phyloP scores from a whole-genome alignment of 75 land plant species.

The Picea glauca region DNA sequence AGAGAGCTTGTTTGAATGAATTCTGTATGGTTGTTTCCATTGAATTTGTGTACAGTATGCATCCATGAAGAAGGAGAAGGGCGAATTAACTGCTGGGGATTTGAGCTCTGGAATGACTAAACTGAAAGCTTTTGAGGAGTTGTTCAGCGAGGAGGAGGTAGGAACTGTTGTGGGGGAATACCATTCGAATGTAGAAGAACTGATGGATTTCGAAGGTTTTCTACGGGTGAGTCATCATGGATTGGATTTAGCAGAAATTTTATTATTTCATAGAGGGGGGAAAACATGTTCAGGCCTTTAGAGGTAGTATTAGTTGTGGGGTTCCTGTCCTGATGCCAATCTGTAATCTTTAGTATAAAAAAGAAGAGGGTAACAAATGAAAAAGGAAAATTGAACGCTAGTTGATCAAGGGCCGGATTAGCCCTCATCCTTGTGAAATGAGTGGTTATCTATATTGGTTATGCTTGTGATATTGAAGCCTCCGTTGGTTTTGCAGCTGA shows the following conservation, averaged over 20 bases:
- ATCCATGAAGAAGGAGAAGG: conserved; percentile 34
- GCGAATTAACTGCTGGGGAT: conserved; percentile 38
- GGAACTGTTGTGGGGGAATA: conserved; percentile 23
- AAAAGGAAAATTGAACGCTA: neutral
- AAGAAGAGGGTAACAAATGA: neutral
- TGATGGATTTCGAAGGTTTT: conserved; percentile 63
- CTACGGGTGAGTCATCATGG: conserved; percentile 28
- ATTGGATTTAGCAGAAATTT: neutral
- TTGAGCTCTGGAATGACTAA: conserved; percentile 61
- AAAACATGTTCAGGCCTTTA: too few species aligned
- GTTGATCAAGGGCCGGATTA: neutral
- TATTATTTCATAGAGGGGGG: neutral
- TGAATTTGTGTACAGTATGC: neutral
- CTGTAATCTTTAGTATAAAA: too few species aligned
- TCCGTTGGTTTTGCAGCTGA: neutral
- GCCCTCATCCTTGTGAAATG: neutral
- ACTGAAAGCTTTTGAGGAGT: conserved; percentile 47
- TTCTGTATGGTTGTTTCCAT: too few species aligned
- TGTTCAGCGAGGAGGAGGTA: conserved; percentile 47
- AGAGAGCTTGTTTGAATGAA: too few species aligned
- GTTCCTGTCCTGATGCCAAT: neutral
- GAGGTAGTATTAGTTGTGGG: neutral
- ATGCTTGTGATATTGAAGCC: neutral
- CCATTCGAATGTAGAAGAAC: conserved; percentile 22
- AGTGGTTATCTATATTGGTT: neutral